Conservation (phyloP, 768 basidiomycete genomes). For the Rubroboletus satanas region DNA sequence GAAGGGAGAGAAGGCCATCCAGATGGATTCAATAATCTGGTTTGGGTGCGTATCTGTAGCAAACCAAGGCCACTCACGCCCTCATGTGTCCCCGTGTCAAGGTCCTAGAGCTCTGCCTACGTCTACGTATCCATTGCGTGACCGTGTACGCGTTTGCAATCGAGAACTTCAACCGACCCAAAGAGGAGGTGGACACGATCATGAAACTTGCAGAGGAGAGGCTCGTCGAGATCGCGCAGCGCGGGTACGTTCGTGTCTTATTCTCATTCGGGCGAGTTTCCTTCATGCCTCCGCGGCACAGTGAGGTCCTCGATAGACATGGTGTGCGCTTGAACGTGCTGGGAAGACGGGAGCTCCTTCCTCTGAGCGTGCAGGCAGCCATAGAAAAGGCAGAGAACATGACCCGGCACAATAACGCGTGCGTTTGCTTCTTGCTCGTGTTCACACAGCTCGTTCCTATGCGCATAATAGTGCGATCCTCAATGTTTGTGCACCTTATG, state of each 20-base stretch:
- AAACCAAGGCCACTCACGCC: no score
- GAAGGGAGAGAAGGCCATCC: slow-evolving; percentile 75
- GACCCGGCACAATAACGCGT: slow-evolving; percentile 75
- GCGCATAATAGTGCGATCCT: slow-evolving; percentile 64
- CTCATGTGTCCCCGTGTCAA: slow-evolving; percentile 29
- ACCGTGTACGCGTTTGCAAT: slow-evolving; percentile 98
- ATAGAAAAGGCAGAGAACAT: slow-evolving; percentile 68
- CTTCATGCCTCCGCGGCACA: slow-evolving; percentile 28
- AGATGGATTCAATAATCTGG: slow-evolving; percentile 77
- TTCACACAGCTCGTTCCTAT: background rate
- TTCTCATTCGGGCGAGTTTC: background rate
- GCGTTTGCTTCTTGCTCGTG: background rate
- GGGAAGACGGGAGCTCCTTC: slow-evolving; percentile 73
- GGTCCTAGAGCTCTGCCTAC: slow-evolving; percentile 83
- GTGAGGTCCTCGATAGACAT: slow-evolving; percentile 75
- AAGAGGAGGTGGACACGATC: slow-evolving; percentile 81
- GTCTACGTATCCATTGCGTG: slow-evolving; percentile 76
- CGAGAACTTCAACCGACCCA: slow-evolving; percentile 90
- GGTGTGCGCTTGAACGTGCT: slow-evolving; percentile 83
- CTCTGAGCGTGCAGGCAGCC: slow-evolving; percentile 66
- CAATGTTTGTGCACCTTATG: slow-evolving; percentile 91
- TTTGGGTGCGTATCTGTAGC: slow-evolving; percentile 54
- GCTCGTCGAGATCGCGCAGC: slow-evolving; percentile 69
- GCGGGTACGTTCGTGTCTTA: slow-evolving; percentile 58
- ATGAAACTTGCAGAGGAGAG: slow-evolving; percentile 82